These are phyloP conservation scores for Oryza australiensis DNA, from an alignment of 176 grass and related monocot genomes.

Conservation along the genomic window DNA sequence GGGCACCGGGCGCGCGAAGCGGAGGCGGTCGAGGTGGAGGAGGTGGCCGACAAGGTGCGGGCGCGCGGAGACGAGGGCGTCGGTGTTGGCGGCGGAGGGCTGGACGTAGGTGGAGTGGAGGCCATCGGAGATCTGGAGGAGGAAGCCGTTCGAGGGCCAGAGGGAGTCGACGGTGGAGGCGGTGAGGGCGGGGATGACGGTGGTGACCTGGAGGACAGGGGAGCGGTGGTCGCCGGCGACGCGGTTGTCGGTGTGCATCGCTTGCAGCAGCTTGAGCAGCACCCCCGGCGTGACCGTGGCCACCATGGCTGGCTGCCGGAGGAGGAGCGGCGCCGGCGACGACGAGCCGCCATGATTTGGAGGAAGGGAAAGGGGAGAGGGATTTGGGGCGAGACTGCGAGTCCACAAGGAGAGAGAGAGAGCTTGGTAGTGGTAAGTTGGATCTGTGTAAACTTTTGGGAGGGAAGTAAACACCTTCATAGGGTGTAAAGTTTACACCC, in stretches of 20 bases:
- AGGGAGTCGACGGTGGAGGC: conserved; percentile 81
- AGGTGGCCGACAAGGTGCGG: too few species aligned
- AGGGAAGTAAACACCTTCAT: too few species aligned
- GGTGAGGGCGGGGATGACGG: conserved; percentile 71
- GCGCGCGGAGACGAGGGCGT: too few species aligned
- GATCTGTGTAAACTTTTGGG: too few species aligned
- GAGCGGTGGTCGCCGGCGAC: conserved; percentile 75
- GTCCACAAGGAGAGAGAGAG: too few species aligned
- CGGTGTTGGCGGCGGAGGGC: conserved; percentile 55
- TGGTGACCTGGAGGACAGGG: conserved; percentile 75
- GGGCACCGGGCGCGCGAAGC: too few species aligned
- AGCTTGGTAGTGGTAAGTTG: too few species aligned
- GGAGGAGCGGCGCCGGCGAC: neutral
- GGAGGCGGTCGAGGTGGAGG: too few species aligned
- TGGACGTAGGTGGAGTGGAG: conserved; percentile 80
- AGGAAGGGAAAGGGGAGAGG: neutral
- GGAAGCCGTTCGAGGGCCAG: conserved; percentile 77
- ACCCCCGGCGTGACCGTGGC: conserved; percentile 66
- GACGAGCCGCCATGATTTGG: neutral
- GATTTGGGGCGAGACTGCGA: too few species aligned
- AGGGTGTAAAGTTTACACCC: too few species aligned
- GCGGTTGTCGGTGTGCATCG: conserved; percentile 72
- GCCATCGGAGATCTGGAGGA: conserved; percentile 87
- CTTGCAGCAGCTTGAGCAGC: conserved; percentile 72
- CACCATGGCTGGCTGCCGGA: conserved; percentile 53